Evolutionary conservation across 169 alveolate species (phyloP).

Genomic region (Cystoisospora suis): DNA sequence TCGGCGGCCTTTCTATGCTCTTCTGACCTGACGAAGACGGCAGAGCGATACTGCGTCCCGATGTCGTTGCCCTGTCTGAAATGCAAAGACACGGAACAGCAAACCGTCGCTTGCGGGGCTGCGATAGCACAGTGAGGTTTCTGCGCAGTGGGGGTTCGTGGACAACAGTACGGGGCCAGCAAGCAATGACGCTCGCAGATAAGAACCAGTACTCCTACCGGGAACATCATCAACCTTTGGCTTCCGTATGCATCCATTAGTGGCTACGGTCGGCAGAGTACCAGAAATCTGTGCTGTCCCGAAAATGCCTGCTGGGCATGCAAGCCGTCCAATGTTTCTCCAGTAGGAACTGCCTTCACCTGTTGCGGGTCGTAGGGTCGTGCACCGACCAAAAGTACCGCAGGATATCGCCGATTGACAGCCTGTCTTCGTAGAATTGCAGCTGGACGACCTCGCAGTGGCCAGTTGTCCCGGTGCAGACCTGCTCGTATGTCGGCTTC

Average conservation of each 20-base stretch:
- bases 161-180: no score
- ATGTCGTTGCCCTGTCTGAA: conserved; percentile 76
- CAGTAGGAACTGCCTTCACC: no score
- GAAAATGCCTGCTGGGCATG: no score
- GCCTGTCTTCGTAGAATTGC: conserved; percentile 34
- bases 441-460: conserved; percentile 79
- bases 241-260: no score
- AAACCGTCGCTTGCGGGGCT: neutral
- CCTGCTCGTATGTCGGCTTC: conserved; percentile 75
- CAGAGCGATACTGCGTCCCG: conserved; percentile 81
- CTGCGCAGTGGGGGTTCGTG: neutral
- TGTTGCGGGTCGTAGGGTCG: conserved; percentile 78
- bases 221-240: no score
- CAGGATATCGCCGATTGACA: conserved; percentile 60
- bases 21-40: conserved; percentile 67
- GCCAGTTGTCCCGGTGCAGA: conserved; percentile 74
- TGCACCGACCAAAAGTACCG: conserved; percentile 69
- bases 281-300: no score
- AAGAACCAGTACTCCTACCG: no score
- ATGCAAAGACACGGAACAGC: neutral
- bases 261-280: no score
- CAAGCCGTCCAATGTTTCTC: no score
- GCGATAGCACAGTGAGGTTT: neutral
- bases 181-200: no score
- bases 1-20: conserved; percentile 42